Evolutionary conservation across 225 moss, liverwort and hornwort genomes (phyloP), one percentile per base, ranked within the genome.

Genomic region (Anthoceros angustus): DNA sequence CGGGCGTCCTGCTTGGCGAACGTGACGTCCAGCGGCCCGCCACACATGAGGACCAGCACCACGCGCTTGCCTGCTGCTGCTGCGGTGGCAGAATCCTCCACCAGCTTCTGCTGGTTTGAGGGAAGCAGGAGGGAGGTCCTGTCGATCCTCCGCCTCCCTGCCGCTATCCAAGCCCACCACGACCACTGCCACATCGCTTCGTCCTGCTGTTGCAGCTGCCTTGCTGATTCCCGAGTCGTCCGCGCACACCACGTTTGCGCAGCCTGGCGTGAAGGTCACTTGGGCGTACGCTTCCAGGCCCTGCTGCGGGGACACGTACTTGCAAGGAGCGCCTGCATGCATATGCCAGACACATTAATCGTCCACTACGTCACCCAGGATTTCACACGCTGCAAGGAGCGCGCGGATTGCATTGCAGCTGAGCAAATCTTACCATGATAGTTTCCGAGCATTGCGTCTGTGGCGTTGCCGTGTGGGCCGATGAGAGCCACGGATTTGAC

Each of bases 11-110:
- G 62, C 68, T 85, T 87, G 1, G 88, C 95, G 68, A 95, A 91
- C 0, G 70, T 66, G 15, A 88, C 71, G 60, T 95, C 95, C 55
- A 95, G 67, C 0, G 95, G 95, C 15, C 95, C 95, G 18, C 78
- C 95, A 55, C 85, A 82, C 80, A 95, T 82, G 62, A 95, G 74
- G 66, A 95, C 86, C 18, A 95, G 86, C 41, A 88, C 81, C 9
- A 95, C 80, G 0, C 83, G 88, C 24, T 77, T 72, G 32, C 88
- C 88, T 0, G 60, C 78, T 62, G 72, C 77, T 25, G 48, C 70
- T 14, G 85, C 88, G 0, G 79, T 69, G n/a, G 65, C 39, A 2
- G 62, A 63, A 7, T 70, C 74, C 55, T 74, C 64, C 1, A 88
- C 75, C 71, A 95, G 74, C 8, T 80, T 73, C 67, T 82, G 74